Base-by-base conservation (phyloP, 306 rosid genomes). In the Ormosia emarginata region DNA sequence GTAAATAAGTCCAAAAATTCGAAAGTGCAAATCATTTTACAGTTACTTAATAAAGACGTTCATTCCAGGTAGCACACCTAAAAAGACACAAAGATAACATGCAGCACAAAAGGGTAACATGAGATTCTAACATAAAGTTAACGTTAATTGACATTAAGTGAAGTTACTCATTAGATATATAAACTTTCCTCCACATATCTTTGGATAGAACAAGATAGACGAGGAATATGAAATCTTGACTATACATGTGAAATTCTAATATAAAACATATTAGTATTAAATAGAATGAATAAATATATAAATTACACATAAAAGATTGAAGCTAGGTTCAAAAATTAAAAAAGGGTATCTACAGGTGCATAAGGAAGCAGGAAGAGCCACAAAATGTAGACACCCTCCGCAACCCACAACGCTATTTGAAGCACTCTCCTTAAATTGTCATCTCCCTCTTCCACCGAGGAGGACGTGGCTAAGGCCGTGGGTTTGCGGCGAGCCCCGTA, bases 291-390 rank as follows among this genome's bases (percentile, higher is more conserved):
- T n/a, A n/a, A n/a, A n/a, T n/a, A n/a, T n/a, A n/a, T n/a, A n/a
- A n/a, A n/a, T n/a, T n/a, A n/a, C n/a, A n/a, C n/a, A n/a, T n/a
- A n/a, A n/a, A n/a, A n/a, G n/a, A n/a, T n/a, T n/a, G n/a, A n/a
- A n/a, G n/a, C n/a, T n/a, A 1, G 1, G 13, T 2, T 4, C 30
- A 29, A 55, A 55, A 55, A n/a, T 5, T n/a, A n/a, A 8, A 18
- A 68, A 52, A 44, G 33, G 55, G 63, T 72, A 81, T 86, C 1
- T 68, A 89, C 96, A 73, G 97, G 98, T 74, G 97, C 98, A 81
- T 80, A 90, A 50, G 94, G 97, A 78, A 94, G 98, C 64, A 94
- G 71, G 79, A 94, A 92, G 55, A 90, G 97, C 97, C 97, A 92
- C 73, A 87, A 62, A 80, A 94, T 69, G 93, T 94, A 93, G 81